Base-by-base conservation (phyloP, 1,284 basidiomycete genomes). In the Blastosporella zonata region DNA sequence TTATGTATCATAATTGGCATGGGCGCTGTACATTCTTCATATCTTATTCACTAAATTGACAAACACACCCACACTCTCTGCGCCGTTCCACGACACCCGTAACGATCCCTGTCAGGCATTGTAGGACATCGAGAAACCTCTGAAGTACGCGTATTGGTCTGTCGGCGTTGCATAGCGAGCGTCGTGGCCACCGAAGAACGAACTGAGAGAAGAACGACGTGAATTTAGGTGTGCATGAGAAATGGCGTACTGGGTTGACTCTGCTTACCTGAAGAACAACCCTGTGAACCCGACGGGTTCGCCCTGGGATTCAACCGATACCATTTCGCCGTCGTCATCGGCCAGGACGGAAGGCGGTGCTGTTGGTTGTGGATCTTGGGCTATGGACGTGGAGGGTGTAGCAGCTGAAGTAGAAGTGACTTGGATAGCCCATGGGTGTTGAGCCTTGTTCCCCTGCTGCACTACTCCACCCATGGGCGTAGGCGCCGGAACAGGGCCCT, bases 171-270 rank as follows among this genome's bases (percentile, higher is more conserved):
- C 84, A 54, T 79, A 90, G 43, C 73, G 59, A 4, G 66, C 57
- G 4, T 79, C 79, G 53, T 89, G 85, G 0, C 87, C 88, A 18
- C 87, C 87, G 59, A 90, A 90, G 68, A 90, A 90, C 3, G 88
- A 88, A 58, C 87, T 89, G 51, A 1, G 37, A 37, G 6, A 46
- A 27, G 21, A 12, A 33, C 13, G 21, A 12, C 15, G 36, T 21
- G 10, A 21, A 12, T 37, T 33, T 12, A 35, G 4, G n/a, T 13
- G 1, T 17, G 15, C 8, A 15, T 8, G 12, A 38, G 17, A 10
- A 8, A 46, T 3, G 13, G 7, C 18, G 21, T 15, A 31, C 7
- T 31, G 7, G 29, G 9, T 20, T 22, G 28, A 13, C 12, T 37
- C 15, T 15, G 48, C 60, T 46, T 62, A 82, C 85, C 86, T 87